These are phyloP conservation scores for Lablab purpureus DNA, from an alignment of 306 rosid genomes.

Conservation along the genomic window DNA sequence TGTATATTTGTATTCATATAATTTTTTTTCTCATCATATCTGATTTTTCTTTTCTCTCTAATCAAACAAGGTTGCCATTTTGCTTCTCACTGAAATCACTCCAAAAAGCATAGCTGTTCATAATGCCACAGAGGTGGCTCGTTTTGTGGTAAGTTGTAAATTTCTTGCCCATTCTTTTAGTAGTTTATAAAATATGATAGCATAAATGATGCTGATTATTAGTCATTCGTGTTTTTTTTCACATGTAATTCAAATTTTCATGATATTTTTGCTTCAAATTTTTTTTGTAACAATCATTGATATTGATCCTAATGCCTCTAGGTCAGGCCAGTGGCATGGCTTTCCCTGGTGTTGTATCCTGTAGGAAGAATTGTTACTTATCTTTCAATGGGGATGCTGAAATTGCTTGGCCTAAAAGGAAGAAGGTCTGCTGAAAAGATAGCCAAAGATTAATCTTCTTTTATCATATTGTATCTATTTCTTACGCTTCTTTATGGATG, in stretches of 20 bases:
- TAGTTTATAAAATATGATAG: slow-evolving; percentile 4
- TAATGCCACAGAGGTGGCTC: slow-evolving; percentile 94
- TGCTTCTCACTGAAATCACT: slow-evolving; percentile 99
- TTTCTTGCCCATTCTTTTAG: slow-evolving; percentile 17
- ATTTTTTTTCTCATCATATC: slow-evolving; percentile 13
- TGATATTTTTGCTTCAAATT: slow-evolving; percentile 36
- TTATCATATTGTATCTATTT: slow-evolving; percentile 26
- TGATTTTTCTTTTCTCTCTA: slow-evolving; percentile 33
- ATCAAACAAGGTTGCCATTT: slow-evolving; percentile 84
- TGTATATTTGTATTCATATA: neutral
- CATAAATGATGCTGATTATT: slow-evolving; percentile 14
- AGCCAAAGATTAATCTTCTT: slow-evolving; percentile 37
- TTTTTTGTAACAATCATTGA: slow-evolving; percentile 41
- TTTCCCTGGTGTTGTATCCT: slow-evolving; percentile 89
- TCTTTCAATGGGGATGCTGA: slow-evolving; percentile 97
- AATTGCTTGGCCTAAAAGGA: slow-evolving; percentile 95
- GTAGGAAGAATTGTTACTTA: slow-evolving; percentile 93
- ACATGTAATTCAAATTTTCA: slow-evolving; percentile 22
- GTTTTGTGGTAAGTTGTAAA: slow-evolving; percentile 87
- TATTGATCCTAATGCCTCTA: slow-evolving; percentile 56
- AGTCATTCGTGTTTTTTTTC: slow-evolving; percentile 37
- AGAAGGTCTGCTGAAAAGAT: slow-evolving; percentile 68
- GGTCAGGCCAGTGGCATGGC: slow-evolving; percentile 99
- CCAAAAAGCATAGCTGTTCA: slow-evolving; percentile 98
- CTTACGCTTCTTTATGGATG: slow-evolving; percentile 26